Base-by-base conservation (phyloP, 1,284 basidiomycete species). In the Cystobasidiaceae sp. region DNA sequence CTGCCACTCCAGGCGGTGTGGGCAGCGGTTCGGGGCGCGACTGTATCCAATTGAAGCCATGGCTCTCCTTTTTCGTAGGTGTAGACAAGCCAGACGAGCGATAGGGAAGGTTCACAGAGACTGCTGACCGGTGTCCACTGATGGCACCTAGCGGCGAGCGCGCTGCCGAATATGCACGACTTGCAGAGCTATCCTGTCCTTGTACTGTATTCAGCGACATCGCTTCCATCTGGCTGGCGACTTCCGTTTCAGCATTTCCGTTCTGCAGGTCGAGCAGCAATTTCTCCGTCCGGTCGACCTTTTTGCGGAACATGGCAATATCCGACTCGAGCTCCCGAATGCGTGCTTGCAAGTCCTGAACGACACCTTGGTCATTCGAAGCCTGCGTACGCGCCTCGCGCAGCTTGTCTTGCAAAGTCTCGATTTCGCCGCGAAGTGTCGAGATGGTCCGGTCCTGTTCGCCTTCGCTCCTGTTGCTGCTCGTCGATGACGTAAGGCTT, bases 11-110 rank as follows among this genome's bases (percentile, higher is more conserved):
- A 15, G 61, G 61, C 19, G 61, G 61, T 23, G 52, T 44, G 19
- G 61, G 61, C 17, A 64, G 43, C 5, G 61, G 61, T n/a, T 55
- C 51, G 3, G 61, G 61, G 11, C 33, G 34, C 9, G 45, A 44
- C 28, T 46, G 39, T 13, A 37, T 23, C 8, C 13, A 39, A 23
- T 51, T 39, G n/a, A n/a, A 51, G 2, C 30, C 58, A 23, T 64
- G 41, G 9, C 30, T 30, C 34, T 55, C 61, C 39, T 37, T 45
- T 43, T 56, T 55, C n/a, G 23, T 56, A 15, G 61, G 61, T 27
- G 61, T 64, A 2, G 56, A 41, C 28, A 9, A 34, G 25, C 43
- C 61, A 17, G 23, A 17, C 34, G 39, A 32, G 27, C 27, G 41
- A 34, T 49, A 23, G 25, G 56, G 11, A 17, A 41, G 17, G 2